Base-by-base conservation (phyloP, 2,329 filamentous ascomycete genomes). In the Coleophoma cylindrospora region DNA sequence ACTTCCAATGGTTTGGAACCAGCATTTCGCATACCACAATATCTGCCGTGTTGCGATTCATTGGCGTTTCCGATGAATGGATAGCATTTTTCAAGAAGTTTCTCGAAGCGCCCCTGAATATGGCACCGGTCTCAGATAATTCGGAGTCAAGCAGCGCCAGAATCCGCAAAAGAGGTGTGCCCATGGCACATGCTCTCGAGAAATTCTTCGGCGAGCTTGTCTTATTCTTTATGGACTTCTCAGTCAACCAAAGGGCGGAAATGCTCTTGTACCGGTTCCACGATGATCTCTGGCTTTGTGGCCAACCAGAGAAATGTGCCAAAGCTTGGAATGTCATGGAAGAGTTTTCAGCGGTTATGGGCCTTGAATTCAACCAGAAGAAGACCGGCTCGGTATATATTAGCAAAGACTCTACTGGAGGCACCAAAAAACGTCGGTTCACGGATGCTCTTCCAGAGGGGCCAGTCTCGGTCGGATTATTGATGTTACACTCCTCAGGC, bases 241-340 rank as follows among this genome's bases (percentile, higher is more conserved):
- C 80, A 0, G 75, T 86, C 46, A 86, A 85, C 50, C 74, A 79
- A 50, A 66, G 70, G 5, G 80, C 81, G 0, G 80, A 80, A 0
- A 67, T 69, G 4, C 68, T 73, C 15, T 64, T 86, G 6, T 82
- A 82, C 63, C 76, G 83, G 10, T 70, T 84, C 43, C 75, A 83
- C 43, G 83, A 85, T 54, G 81, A 86, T 55, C 70, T 85, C 40
- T 86, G 81, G 81, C 80, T 85, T 60, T 86, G 82, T 77, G 74
- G 76, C 10, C 70, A 80, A 11, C 74, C 80, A 45, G 57, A 65
- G 6, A 68, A 68, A 3, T 78, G 75, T 19, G 68, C 73, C n/a
- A 69, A 71, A 43, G 81, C 79, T 0, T 87, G 83, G 84, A 60
- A 72, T 14, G 70, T 76, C 0, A 73, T 86, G 57, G 66, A 72